Base-by-base conservation (phyloP, 2,329 filamentous ascomycete species). In the Coccinonectria pachysandricola region DNA sequence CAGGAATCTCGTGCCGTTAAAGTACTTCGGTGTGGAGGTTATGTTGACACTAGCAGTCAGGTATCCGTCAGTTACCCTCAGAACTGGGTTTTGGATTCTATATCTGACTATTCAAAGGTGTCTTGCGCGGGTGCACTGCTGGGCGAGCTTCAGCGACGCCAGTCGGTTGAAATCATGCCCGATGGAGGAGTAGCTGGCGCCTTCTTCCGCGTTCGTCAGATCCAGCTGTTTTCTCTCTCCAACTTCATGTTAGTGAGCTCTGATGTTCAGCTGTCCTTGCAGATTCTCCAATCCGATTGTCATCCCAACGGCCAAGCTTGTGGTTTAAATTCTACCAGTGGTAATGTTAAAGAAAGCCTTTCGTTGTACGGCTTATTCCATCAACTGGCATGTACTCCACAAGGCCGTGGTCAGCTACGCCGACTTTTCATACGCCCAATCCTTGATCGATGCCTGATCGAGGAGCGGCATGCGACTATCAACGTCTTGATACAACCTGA, bases 91-190 rank as follows among this genome's bases (percentile, higher is more conserved):
- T 5, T 2, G 12, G 8, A 7, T 14, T n/a, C n/a, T n/a, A n/a
- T n/a, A n/a, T n/a, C n/a, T n/a, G n/a, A n/a, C n/a, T n/a, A n/a
- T n/a, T n/a, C n/a, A n/a, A n/a, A n/a, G n/a, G n/a, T n/a, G n/a
- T n/a, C n/a, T n/a, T n/a, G n/a, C n/a, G 81, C 79, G 14, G 85
- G 87, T n/a, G 87, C 87, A 14, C 59, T 96, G 3, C 57, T 96
- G n/a, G 68, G 71, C 5, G 83, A 92, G 38, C 54, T 95, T 13
- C 74, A 84, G 42, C 74, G 83, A 27, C 45, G 48, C 17, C 43
- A 43, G 16, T 69, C 75, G 19, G 65, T 70, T 3, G 66, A 73
- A 18, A 78, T 74, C 43, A 57, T 79, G 3, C 70, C 75, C 2
- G 68, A 71, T 15, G 73, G 79, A 33, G 54, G 62, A 9, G 61